Conservation (phyloP, 2,329 filamentous ascomycete species). For the Trichoderma sp. region DNA sequence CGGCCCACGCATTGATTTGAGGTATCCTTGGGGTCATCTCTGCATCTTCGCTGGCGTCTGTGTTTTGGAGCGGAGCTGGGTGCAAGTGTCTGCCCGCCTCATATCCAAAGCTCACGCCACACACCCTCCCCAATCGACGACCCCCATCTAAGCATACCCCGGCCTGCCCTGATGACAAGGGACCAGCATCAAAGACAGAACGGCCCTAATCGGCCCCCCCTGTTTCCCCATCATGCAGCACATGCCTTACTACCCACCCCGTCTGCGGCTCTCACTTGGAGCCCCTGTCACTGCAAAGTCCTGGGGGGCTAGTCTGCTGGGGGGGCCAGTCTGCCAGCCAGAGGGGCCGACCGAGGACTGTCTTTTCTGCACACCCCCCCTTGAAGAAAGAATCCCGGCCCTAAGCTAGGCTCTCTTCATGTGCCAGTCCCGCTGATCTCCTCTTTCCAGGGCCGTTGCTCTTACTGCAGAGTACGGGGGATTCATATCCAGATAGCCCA, state of each 20-base stretch:
- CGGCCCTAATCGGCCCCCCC: constrained; percentile 20
- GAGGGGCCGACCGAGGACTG: constrained; percentile 6
- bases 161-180: constrained; percentile 12
- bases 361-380: constrained; percentile 12
- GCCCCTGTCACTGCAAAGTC: constrained; percentile 13
- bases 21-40: constrained; percentile 5
- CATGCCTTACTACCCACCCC: constrained; percentile 15
- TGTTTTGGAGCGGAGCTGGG: constrained; percentile 13
- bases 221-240: constrained; percentile 23
- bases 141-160: constrained; percentile 18
- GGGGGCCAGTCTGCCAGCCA: constrained; percentile 6
- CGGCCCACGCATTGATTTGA: constrained; percentile 1
- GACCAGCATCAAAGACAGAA: constrained; percentile 18
- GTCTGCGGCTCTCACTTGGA: constrained; percentile 20
- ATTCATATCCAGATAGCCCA: constrained; percentile 21
- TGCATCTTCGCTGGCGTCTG: constrained; percentile 12
- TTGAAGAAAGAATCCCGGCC: constrained; percentile 11
- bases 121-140: constrained; percentile 16
- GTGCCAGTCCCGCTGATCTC: constrained; percentile 22
- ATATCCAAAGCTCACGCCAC: constrained; percentile 12
- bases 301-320: constrained; percentile 11
- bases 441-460: constrained; percentile 17
- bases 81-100: constrained; percentile 9
- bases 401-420: constrained; percentile 20
- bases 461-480: constrained; percentile 19